These are phyloP conservation scores for Populus simonii DNA, from an alignment of 345 rosid species.

Conservation along the genomic window DNA sequence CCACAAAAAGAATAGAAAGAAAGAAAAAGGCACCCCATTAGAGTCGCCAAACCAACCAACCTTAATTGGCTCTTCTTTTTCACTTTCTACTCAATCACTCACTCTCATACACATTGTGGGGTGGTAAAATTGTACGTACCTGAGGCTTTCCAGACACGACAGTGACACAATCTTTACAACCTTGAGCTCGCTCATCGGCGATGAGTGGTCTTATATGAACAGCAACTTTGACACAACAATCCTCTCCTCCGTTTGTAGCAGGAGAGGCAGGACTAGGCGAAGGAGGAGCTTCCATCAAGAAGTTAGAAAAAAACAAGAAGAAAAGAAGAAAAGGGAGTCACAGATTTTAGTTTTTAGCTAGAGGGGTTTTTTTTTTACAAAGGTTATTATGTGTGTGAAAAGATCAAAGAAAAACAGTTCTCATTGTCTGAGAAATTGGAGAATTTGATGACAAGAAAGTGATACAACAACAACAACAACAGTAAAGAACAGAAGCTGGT, in stretches of 20 bases:
- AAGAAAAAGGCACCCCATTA: neutral
- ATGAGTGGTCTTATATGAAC: slow-evolving; percentile 96
- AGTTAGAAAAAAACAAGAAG: slow-evolving; percentile 4
- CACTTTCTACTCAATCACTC: neutral
- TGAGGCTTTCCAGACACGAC: slow-evolving; percentile 88
- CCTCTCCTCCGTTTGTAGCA: slow-evolving; percentile 56
- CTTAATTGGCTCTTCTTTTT: neutral
- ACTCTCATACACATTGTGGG: neutral
- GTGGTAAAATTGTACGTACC: slow-evolving; percentile 42
- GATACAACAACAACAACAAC: slow-evolving; percentile 27
- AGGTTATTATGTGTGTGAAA: neutral
- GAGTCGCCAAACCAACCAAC: neutral
- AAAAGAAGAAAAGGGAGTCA: neutral
- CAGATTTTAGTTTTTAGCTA: neutral
- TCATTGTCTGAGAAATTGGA: slow-evolving; percentile 31
- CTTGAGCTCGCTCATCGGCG: slow-evolving; percentile 84
- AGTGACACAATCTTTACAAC: slow-evolving; percentile 93
- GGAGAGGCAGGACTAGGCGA: slow-evolving; percentile 11
- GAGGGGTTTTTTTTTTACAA: neutral
- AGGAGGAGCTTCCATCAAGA: slow-evolving; percentile 27
- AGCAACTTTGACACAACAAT: slow-evolving; percentile 94
- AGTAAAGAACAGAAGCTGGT: slow-evolving; percentile 12
- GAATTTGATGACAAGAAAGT: slow-evolving; percentile 38
- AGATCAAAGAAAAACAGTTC: slow-evolving; percentile 24
- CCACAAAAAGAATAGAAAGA: neutral